phyloP scores from a whole-genome alignment of 768 basidiomycete species.

The Mycena leptocephala region DNA sequence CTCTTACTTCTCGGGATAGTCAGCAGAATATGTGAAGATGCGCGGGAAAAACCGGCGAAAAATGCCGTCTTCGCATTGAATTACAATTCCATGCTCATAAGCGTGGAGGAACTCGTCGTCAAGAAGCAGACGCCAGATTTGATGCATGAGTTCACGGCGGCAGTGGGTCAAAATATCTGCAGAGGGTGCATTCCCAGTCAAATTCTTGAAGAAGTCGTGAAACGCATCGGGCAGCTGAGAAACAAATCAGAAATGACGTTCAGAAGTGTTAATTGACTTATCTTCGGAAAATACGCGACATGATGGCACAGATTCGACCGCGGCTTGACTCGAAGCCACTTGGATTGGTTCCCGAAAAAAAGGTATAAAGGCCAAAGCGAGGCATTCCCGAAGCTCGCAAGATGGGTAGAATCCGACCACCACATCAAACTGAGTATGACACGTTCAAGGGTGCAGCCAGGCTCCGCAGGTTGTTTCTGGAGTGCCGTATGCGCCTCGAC shows the following conservation, averaged over 20 bases:
- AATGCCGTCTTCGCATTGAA: constrained; percentile 50
- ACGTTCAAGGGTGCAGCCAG: constrained; percentile 13
- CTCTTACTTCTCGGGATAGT: no score
- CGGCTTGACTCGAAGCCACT: constrained; percentile 52
- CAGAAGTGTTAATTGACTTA: constrained; percentile 34
- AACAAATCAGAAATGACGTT: background rate
- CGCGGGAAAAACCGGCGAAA: constrained; percentile 8
- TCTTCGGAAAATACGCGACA: constrained; percentile 57
- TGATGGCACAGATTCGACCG: constrained; percentile 46
- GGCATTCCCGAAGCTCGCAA: constrained; percentile 41
- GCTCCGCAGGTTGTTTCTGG: background rate
- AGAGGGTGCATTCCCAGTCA: constrained; percentile 19
- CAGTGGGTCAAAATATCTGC: constrained; percentile 47
- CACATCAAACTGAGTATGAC: constrained; percentile 35
- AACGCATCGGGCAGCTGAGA: constrained; percentile 45
- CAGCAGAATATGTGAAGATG: no score
- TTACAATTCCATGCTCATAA: constrained; percentile 48
- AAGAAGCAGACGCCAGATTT: constrained; percentile 45
- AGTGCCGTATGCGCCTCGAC: constrained; percentile 9
- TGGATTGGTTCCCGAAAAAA: constrained; percentile 58
- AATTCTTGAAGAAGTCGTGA: constrained; percentile 36
- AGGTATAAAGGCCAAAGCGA: constrained; percentile 61
- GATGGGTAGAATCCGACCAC: no score
- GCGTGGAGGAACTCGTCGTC: constrained; percentile 44
- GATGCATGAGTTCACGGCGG: constrained; percentile 52